Base-by-base conservation (phyloP, 106 monocot genomes). In the Xerophyta viscosa region DNA sequence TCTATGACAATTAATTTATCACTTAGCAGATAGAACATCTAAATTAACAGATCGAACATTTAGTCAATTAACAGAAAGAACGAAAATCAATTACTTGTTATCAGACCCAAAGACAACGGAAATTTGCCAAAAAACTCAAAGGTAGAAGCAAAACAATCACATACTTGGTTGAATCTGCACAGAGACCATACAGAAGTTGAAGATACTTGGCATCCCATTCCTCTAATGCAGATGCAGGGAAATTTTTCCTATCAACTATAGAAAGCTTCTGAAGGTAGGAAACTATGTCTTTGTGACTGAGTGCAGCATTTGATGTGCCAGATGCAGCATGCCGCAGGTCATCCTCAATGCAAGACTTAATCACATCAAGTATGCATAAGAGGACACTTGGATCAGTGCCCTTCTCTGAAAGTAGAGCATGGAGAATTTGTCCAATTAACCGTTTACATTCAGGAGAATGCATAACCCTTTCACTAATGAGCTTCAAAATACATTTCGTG, bases 161-260 rank as follows among this genome's bases (percentile, higher is more conserved):
- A 62, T 90, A 98, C 98, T 79, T 98, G 77, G 41, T 78, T 42
- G 86, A 63, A 68, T 98, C 98, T 28, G 82, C 71, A 70, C 98
- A 98, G 37, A 90, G 62, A 15, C 73, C 76, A 72, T 90, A 98
- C 31, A 98, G 80, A 76, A 98, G 86, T 55, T 90, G 79, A 55
- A 98, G 73, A 72, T 82, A 98, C 73, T 90, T 98, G 18, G 27
- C 52, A 57, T 98, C 98, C 98, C 98, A 98, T 57, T 90, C 98
- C 64, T 90, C 82, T 33, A 79, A 55, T 28, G 53, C 43, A 60
- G 65, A 48, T 24, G 65, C 58, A 12, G 77, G 31, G 62, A 98
- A 98, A 37, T 43, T 80, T 46, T 77, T 90, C 31, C 79, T 64
- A 29, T 98, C 96, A 71, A 98, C 82, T 55, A 79, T 56, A 45